These are phyloP conservation scores for Penicillium ochrochloron DNA, from an alignment of 495 filamentous ascomycete species.

Conservation along the genomic window DNA sequence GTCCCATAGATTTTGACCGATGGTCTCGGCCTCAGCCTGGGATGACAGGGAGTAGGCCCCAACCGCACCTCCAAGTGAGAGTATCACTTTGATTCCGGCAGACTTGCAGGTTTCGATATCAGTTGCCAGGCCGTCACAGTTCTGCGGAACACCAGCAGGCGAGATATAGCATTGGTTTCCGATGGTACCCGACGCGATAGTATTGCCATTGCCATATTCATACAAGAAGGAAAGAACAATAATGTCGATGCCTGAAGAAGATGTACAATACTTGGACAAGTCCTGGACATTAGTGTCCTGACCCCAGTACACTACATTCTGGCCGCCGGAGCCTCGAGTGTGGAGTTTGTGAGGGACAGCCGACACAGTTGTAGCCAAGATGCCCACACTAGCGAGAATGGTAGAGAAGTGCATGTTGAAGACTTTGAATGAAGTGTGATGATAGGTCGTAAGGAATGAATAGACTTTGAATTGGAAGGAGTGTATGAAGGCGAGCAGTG, in stretches of 20 bases:
- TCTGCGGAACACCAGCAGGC: conserved; percentile 26
- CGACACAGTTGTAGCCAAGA: conserved; percentile 32
- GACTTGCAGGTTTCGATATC: conserved; percentile 56
- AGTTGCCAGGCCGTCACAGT: conserved; percentile 50
- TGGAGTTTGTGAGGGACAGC: conserved; percentile 35
- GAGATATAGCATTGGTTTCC: conserved; percentile 32
- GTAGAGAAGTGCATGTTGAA: conserved; percentile 35
- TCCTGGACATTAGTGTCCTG: conserved; percentile 48
- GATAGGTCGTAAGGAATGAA: background rate
- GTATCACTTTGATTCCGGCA: conserved; percentile 52
- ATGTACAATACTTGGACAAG: conserved; percentile 45
- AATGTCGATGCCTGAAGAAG: conserved; percentile 49
- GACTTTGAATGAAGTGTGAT: background rate
- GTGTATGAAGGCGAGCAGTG: background rate
- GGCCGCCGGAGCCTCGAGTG: conserved; percentile 27
- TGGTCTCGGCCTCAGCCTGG: conserved; percentile 45
- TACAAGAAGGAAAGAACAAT: conserved; percentile 59
- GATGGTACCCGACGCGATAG: conserved; percentile 33
- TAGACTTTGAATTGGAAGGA: conserved; percentile 3
- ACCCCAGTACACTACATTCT: conserved; percentile 52
- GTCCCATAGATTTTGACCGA: conserved; percentile 57
- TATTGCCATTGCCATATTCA: conserved; percentile 37
- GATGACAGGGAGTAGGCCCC: conserved; percentile 45
- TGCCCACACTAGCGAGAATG: conserved; percentile 31
- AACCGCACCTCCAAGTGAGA: conserved; percentile 53